These are phyloP conservation scores for Mediolabrus comicus DNA, from an alignment of 108 stramenopile genomes.

Conservation along the genomic window DNA sequence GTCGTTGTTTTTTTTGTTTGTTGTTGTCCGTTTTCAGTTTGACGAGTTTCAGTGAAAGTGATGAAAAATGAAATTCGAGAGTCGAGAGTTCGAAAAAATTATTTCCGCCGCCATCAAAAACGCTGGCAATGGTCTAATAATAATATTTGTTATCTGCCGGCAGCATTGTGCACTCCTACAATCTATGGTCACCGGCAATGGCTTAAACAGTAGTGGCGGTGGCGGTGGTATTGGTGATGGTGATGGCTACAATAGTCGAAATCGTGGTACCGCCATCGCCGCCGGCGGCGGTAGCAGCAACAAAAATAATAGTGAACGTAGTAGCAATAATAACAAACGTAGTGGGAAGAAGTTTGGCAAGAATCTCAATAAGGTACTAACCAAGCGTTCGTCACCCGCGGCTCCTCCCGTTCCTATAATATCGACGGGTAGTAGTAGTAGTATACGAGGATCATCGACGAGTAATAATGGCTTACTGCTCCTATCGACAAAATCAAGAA, in stretches of 20 bases:
- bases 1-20: too few relatives aligned
- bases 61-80: too few relatives aligned
- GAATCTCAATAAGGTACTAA: constrained; percentile 80
- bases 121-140: too few relatives aligned
- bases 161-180: too few relatives aligned
- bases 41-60: too few relatives aligned
- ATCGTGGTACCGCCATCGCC: background rate
- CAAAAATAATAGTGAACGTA: background rate
- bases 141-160: too few relatives aligned
- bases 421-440: constrained; percentile 13
- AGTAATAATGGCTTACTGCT: constrained; percentile 72
- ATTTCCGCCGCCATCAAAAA: too few relatives aligned
- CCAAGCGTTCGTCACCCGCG: constrained; percentile 60
- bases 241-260: constrained; percentile 2
- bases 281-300: too few relatives aligned
- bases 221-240: too few relatives aligned
- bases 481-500: constrained; percentile 70
- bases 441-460: constrained; percentile 25
- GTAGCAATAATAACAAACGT: background rate
- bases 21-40: too few relatives aligned
- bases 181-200: background rate
- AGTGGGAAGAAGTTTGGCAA: constrained; percentile 72
- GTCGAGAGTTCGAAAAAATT: too few relatives aligned
- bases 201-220: constrained; percentile 1
- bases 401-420: constrained; percentile 49